A percentile compares a stretch with the other conserved stretches of the same genome.
Conservation (phyloP, 148 eudicot species). For the Agrostemma githago region DNA sequence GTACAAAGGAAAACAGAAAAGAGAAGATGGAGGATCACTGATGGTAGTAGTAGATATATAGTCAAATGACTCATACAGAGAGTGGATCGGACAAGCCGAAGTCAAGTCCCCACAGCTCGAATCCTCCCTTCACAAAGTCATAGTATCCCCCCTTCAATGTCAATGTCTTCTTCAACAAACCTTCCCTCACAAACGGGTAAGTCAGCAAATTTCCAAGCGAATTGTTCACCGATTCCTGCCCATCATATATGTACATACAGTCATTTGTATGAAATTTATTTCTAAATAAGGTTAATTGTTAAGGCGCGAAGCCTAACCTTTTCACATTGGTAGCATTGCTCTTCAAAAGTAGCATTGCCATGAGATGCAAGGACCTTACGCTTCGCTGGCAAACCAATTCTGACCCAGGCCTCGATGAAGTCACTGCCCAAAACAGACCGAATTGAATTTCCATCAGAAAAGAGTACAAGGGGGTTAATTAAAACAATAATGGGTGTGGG, state of each 20-base stretch:
- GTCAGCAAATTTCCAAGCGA: conserved; percentile 85
- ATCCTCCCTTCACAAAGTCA: conserved; percentile 81
- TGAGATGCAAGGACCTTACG: conserved; percentile 54
- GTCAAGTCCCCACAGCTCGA: conserved; percentile 95
- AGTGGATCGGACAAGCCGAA: conserved; percentile 68
- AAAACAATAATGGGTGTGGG: background rate
- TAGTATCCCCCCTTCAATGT: conserved; percentile 86
- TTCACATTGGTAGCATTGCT: conserved; percentile 62
- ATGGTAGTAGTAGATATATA: background rate
- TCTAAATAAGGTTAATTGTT: too few species aligned
- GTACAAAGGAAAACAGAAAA: conserved; percentile 17
- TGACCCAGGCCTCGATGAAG: conserved; percentile 95
- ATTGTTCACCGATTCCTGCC: conserved; percentile 94
- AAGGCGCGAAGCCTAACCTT: conserved; percentile 39
- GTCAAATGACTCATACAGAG: conserved; percentile 65
- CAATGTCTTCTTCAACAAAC: conserved; percentile 76
- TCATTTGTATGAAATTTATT: background rate
- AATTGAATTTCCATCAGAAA: background rate
- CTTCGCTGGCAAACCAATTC: conserved; percentile 78
- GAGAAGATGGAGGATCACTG: conserved; percentile 17
- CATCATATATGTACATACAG: background rate
- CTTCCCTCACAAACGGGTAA: conserved; percentile 92
- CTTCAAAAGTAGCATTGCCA: conserved; percentile 41
- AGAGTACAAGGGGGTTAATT: too few species aligned
- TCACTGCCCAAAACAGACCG: conserved; percentile 38